Evolutionary conservation across 768 basidiomycete species (phyloP), one percentile per base, ranked within the genome.

Genomic region (Podaxis carcinomalis): DNA sequence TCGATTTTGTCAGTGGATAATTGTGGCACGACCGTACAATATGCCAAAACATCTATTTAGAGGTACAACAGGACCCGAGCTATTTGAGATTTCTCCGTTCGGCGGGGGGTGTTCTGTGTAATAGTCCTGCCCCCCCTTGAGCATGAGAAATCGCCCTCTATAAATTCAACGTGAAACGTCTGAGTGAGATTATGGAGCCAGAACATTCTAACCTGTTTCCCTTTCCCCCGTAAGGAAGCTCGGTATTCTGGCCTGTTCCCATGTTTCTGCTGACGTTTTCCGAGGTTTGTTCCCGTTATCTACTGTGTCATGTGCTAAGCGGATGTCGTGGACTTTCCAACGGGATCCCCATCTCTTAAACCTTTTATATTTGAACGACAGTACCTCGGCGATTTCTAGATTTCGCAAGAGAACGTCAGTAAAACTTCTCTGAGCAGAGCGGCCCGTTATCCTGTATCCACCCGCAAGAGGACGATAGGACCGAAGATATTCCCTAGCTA

Each of bases 371-470:
- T 27, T 14, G 21, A 23, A 25, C 51, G 59, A 60, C n/a, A 32
- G 51, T 52, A 53, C 46, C 40, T 60, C 59, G 59, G 59, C 19
- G 37, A 23, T 53, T 54, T 27, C 35, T 57, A 19, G 16, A n/a
- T 32, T 19, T 46, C 1, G 21, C 16, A 2, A 21, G n/a, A 19
- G 42, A 44, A 6, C 42, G 16, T 44, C 42, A 44, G 19, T 44
- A 19, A 19, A 16, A n/a, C 19, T n/a, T 32, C 35, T 53, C n/a
- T n/a, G 32, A 51, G 27, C 19, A 27, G 32, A 7, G 16, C 51
- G 13, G 1, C 11, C 32, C 25, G 47, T 28, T 32, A 52, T 16
- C 27, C 19, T 42, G 13, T 55, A 13, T n/a, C 13, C 36, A 27
- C 16, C 2, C 4, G 2, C n/a, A 21, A 27, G 9, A 23, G 50